Evolutionary conservation across 2,329 filamentous ascomycete species (phyloP), one percentile per base, ranked within the genome.

Genomic region (Mycogone perniciosa): DNA sequence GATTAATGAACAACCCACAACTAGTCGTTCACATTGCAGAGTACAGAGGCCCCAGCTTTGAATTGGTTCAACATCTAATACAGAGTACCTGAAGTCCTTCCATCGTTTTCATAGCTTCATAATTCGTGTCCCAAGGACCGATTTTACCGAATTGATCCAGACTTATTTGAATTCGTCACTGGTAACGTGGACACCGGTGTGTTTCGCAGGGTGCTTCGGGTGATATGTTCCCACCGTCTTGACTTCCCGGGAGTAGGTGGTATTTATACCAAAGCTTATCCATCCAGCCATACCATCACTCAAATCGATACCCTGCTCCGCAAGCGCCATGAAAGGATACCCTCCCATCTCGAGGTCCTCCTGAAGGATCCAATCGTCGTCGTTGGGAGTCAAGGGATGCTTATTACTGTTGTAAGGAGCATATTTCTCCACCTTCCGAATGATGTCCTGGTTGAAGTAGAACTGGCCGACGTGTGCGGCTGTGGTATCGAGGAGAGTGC

Each of bases 381-480:
- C 11, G 33, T 46, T 46, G n/a, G 20, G 27, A 2, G 44, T 50
- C 26, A 45, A n/a, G 11, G 1, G 31, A 7, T 44, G 40, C 27
- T 31, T 4, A 33, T 26, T 51, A 5, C 13, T 11, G 39, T 11
- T 44, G 20, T 33, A 48, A 29, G 44, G 33, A 7, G 33, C 33
- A 6, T 6, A 27, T 7, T 33, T 7, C 29, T 34, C 11, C 5
- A 44, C n/a, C 7, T 13, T 8, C 31, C 6, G 9, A 13, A 44
- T 40, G 35, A 50, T 7, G n/a, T 8, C 11, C 30, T 42, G 47
- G 10, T 44, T 29, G 20, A 50, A 50, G 35, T 50, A 50, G 10
- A 50, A 29, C 34, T 50, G 48, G n/a, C 31, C 48, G 9, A 41
- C 43, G 6, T 47, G 29, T 5, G 43, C n/a, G 4, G 38, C 31